Evolutionary conservation across 306 rosid genomes (phyloP), one percentile per base, ranked within the genome.

Genomic region (Prunus salicina): DNA sequence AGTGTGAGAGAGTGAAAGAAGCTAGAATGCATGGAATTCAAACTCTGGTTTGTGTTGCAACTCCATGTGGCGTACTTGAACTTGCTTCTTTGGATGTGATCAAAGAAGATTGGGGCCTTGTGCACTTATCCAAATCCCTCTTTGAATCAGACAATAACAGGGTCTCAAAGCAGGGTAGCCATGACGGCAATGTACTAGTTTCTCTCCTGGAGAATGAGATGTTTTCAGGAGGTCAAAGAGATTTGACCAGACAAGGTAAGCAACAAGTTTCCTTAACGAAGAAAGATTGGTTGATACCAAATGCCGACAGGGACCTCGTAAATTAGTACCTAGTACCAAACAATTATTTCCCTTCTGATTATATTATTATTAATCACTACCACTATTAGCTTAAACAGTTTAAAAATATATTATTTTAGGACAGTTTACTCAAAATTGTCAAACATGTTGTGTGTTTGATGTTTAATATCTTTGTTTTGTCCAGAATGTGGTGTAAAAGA

Each of bases 1-100:
- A 80, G 11, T 84, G 91, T 6, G 85, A 82, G 2, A 81, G 91
- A 83, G 86, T 81, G 2, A 67, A 79, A 62, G 86, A 87, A 76
- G 91, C 89, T 3, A 53, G 72, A 1, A 19, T 52, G 18, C 82
- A 75, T 13, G 89, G 86, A 28, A 67, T 87, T 81, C 83, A 71
- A 6, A 83, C 91, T 16, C 43, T 87, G 51, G 81, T 83, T 24
- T 87, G 77, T 49, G 62, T 87, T 49, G 70, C 82, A 2, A 79
- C 76, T 16, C 64, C 84, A 0, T 10, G 11, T 52, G 91, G 91
- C 13, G 88, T 83, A 2, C 64, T 87, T 27, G 89, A 87, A 68
- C 27, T 87, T 18, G 91, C 85, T 46, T 85, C 91, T 50, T 53
- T 57, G 45, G 71, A 83, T 4, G 27, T 76, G 76, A 70, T 83